phyloP scores from a whole-genome alignment of 2,329 filamentous ascomycete species.

The Plectosphaerella sp. region DNA sequence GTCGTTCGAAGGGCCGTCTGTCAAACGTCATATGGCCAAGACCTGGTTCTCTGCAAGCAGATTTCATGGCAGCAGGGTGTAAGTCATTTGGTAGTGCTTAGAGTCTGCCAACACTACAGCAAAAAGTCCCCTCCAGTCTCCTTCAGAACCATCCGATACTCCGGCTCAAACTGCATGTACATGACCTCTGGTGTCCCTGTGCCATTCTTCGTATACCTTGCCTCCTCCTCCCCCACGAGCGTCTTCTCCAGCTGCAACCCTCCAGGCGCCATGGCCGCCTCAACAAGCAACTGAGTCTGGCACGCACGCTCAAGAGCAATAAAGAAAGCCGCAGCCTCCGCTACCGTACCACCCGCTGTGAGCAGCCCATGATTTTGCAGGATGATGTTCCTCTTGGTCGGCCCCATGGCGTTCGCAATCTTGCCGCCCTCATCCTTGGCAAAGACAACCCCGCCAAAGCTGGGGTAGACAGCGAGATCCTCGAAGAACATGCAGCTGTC shows the following conservation, averaged over 20 bases:
- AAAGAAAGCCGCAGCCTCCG: slow-evolving; percentile 68
- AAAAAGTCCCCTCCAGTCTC: slow-evolving; percentile 25
- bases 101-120: slow-evolving; percentile 4
- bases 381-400: slow-evolving; percentile 53
- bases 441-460: slow-evolving; percentile 46
- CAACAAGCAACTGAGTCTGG: slow-evolving; percentile 60
- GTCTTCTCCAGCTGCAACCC: slow-evolving; percentile 22
- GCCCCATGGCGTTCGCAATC: slow-evolving; percentile 58
- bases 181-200: slow-evolving; percentile 20
- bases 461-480: slow-evolving; percentile 57
- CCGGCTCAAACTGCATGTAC: slow-evolving; percentile 29
- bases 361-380: slow-evolving; percentile 67
- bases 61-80: no score
- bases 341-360: slow-evolving; percentile 63
- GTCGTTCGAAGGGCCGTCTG: no score
- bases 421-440: slow-evolving; percentile 57
- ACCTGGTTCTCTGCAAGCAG: no score
- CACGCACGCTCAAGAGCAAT: slow-evolving; percentile 64
- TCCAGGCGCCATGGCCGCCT: slow-evolving; percentile 44
- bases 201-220: slow-evolving; percentile 23
- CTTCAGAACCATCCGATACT: slow-evolving; percentile 23
- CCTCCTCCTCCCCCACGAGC: slow-evolving; percentile 35
- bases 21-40: no score
- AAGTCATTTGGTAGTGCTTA: no score
- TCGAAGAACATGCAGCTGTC: slow-evolving; percentile 60